These are phyloP conservation scores for Boletus bicolor DNA, from an alignment of 768 basidiomycete species.

Conservation along the genomic window DNA sequence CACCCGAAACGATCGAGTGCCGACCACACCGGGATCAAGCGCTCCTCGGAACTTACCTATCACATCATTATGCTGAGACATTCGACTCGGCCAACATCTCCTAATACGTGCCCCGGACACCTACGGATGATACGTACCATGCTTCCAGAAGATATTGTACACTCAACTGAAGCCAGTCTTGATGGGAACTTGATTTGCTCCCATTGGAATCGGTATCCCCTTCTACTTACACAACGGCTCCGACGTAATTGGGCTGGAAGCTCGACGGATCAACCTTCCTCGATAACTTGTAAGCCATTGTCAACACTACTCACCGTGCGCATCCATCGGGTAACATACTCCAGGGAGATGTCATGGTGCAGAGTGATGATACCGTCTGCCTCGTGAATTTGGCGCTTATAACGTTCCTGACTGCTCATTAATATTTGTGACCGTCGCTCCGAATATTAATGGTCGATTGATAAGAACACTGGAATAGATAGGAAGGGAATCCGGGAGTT, in stretches of 20 bases:
- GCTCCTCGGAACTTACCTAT: background rate
- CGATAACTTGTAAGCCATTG: too few species aligned
- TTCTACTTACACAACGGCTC: background rate
- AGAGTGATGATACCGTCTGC: background rate
- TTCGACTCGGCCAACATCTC: background rate
- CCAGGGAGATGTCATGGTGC: background rate
- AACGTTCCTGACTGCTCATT: background rate
- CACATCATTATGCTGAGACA: background rate
- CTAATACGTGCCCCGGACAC: background rate
- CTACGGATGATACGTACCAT: background rate
- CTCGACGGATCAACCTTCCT: background rate
- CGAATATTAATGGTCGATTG: background rate
- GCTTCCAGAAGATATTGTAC: conserved; percentile 11
- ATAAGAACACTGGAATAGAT: background rate
- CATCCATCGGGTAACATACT: background rate
- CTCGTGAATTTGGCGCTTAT: background rate
- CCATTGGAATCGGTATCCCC: background rate
- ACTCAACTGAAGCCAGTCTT: conserved; percentile 7
- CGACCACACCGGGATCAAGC: conserved; percentile 3
- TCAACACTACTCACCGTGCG: background rate
- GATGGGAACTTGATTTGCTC: conserved; percentile 11
- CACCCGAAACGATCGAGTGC: background rate
- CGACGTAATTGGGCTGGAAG: conserved; percentile 1
- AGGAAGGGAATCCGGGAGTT: conserved; percentile 2
- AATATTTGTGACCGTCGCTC: background rate